Evolutionary conservation across 2,329 filamentous ascomycete genomes (phyloP).

Genomic region (Metarhizium humberi): DNA sequence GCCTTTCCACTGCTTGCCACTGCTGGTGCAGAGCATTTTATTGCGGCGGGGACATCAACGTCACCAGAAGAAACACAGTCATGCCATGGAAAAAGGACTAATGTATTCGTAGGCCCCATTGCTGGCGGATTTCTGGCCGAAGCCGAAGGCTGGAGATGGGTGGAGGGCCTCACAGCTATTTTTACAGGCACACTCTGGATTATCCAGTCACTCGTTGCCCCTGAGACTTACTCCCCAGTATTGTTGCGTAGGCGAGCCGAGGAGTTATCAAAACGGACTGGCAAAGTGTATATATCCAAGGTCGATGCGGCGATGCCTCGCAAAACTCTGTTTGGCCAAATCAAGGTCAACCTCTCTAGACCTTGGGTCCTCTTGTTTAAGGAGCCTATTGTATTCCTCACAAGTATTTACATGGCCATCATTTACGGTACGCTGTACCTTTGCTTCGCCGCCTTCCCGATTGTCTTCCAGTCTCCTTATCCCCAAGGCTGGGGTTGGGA

Average conservation of each 20-base stretch:
- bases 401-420: constrained; percentile 55
- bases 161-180: constrained; percentile 51
- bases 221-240: constrained; percentile 51
- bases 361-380: constrained; percentile 57
- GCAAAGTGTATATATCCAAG: constrained; percentile 45
- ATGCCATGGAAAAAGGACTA: not conserved
- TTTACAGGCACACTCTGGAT: constrained; percentile 53
- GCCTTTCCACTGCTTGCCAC: not conserved
- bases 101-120: constrained; percentile 38
- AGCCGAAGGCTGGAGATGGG: constrained; percentile 54
- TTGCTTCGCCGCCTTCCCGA: constrained; percentile 45
- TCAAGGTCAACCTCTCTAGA: constrained; percentile 47
- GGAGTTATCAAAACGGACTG: constrained; percentile 40
- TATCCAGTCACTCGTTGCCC: constrained; percentile 37
- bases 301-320: constrained; percentile 33
- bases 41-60: not conserved
- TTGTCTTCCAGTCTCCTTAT: constrained; percentile 45
- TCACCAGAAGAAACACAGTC: not conserved
- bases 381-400: constrained; percentile 57
- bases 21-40: not conserved
- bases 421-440: constrained; percentile 46
- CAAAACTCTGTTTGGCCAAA: constrained; percentile 34
- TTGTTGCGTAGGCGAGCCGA: constrained; percentile 43
- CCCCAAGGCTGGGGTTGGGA: constrained; percentile 42
- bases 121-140: constrained; percentile 54